Evolutionary conservation across 805 yeast species (phyloP).

Genomic region (Kuraishia ogatae): DNA sequence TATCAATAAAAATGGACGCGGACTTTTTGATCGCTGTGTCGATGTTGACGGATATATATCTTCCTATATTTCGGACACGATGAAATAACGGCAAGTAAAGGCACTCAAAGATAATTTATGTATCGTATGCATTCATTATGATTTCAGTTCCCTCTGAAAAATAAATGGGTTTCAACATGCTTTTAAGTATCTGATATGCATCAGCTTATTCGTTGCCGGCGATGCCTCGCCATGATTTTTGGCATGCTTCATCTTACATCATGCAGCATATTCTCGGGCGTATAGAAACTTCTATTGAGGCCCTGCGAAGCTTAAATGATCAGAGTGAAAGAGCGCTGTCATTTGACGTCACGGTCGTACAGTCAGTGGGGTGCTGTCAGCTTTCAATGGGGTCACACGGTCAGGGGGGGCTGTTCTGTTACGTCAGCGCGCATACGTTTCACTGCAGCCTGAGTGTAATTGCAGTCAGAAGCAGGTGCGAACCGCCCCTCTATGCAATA

Average conservation of each 20-base stretch:
- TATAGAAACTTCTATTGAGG: not conserved
- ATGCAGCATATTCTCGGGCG: not conserved
- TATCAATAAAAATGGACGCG: not conserved
- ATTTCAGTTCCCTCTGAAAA: too few relatives aligned
- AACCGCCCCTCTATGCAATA: too few relatives aligned
- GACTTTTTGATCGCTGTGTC: not conserved
- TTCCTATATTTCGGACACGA: not conserved
- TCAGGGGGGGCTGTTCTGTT: not conserved
- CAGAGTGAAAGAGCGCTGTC: not conserved
- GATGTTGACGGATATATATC: not conserved
- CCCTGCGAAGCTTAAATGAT: not conserved
- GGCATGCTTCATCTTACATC: not conserved
- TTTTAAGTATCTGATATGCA: not conserved
- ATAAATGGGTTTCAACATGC: not conserved
- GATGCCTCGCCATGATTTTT: not conserved
- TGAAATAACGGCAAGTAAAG: too few relatives aligned
- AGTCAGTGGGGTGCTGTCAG: not conserved
- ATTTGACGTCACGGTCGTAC: not conserved
- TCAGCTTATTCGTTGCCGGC: not conserved
- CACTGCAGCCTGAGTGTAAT: not conserved
- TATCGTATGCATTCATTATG: too few relatives aligned
- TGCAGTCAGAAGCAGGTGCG: too few relatives aligned
- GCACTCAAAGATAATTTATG: too few relatives aligned
- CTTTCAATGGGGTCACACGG: not conserved
- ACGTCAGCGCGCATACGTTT: not conserved